phyloP scores from a whole-genome alignment of 2,329 filamentous ascomycete genomes.

The Colletotrichum chlorophyti region DNA sequence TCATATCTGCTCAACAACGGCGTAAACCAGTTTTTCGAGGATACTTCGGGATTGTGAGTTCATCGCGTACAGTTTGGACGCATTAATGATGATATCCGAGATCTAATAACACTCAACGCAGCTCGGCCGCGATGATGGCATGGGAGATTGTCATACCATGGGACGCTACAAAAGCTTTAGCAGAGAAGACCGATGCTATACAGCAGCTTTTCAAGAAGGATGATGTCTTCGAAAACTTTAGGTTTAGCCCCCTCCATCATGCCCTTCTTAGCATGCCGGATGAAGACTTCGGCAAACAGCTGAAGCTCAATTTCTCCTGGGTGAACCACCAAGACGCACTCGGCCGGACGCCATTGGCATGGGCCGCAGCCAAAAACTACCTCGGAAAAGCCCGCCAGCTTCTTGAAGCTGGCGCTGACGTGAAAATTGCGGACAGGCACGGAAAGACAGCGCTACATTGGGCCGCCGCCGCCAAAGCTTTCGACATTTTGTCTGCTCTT shows the following conservation, averaged over 20 bases:
- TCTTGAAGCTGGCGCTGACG: not conserved
- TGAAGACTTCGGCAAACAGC: not conserved
- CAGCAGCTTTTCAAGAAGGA: not conserved
- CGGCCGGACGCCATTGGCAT: not conserved
- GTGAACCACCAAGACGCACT: not conserved
- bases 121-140: slow-evolving; percentile 2
- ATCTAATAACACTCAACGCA: not conserved
- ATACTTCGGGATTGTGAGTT: not conserved
- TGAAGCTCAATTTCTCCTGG: not conserved
- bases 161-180: not conserved
- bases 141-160: not conserved
- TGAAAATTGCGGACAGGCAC: not conserved
- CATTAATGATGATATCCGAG: not conserved
- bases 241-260: not conserved
- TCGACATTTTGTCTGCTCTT: not conserved
- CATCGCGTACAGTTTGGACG: no score
- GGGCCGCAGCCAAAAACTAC: not conserved
- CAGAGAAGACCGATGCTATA: not conserved
- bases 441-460: not conserved
- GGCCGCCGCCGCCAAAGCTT: not conserved
- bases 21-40: not conserved
- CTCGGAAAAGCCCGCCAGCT: not conserved
- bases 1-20: not conserved
- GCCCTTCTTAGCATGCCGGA: not conserved
- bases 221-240: not conserved